Conservation (phyloP, 2,329 filamentous ascomycete species). For the Corinectria fuckeliana region DNA sequence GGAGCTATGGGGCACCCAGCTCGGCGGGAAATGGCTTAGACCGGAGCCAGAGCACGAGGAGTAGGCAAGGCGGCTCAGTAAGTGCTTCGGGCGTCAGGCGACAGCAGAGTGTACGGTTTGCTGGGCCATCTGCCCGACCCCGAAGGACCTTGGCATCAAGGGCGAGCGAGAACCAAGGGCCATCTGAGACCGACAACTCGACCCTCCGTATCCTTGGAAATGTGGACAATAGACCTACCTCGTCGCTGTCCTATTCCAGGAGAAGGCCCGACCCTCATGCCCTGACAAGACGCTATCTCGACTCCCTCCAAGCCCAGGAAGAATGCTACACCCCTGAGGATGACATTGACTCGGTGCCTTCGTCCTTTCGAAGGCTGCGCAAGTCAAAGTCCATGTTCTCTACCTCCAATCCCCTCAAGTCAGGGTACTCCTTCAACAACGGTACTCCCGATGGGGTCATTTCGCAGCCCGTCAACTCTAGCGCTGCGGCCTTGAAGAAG, state of each 20-base stretch:
- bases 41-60: conserved; percentile 20
- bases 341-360: conserved; percentile 54
- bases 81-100: conserved; percentile 42
- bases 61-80: conserved; percentile 27
- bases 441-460: conserved; percentile 14
- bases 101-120: conserved; percentile 64
- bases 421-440: conserved; percentile 21
- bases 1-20: conserved; percentile 31
- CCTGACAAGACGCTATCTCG: conserved; percentile 34
- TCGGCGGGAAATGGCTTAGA: conserved; percentile 20
- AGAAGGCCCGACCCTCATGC: conserved; percentile 18
- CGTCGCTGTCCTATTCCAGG: conserved; percentile 21
- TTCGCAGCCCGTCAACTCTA: conserved; percentile 17
- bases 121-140: conserved; percentile 43
- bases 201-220: conserved; percentile 14
- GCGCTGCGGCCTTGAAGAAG: conserved; percentile 23
- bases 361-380: conserved; percentile 57
- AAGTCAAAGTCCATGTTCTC: conserved; percentile 63
- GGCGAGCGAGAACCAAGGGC: conserved; percentile 36
- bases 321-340: conserved; percentile 57
- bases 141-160: conserved; percentile 40
- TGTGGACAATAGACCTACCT: conserved; percentile 24
- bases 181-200: conserved; percentile 15
- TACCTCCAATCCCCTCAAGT: conserved; percentile 33
- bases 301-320: conserved; percentile 42